Evolutionary conservation across 768 basidiomycete genomes (phyloP), one percentile per base, ranked within the genome.

Genomic region (Rhizopogon salebrosus): DNA sequence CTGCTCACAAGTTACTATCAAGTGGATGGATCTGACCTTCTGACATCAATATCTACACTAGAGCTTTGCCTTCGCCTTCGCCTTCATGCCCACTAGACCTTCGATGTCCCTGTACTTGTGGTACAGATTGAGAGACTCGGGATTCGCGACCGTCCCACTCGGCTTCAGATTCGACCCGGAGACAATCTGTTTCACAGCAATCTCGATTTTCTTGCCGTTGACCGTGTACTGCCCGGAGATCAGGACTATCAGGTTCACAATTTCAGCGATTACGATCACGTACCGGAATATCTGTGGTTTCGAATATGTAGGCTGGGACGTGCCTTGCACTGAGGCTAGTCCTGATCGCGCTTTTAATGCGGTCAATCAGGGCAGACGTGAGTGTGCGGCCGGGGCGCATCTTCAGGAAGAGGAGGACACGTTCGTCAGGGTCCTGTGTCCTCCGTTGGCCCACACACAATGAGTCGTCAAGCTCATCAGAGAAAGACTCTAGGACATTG

Each of bases 141-240:
- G 86, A 60, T 88, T 88, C 7, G 84, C 83, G 18, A 89, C 85
- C 2, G 86, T 88, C 20, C 86, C 86, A 56, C 85, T 89, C 3
- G 86, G 85, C 58, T 80, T 74, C 38, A 87, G 56, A 53, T 79
- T 73, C 10, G 73, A 71, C 1, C 85, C 86, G 16, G 84, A 87
- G 38, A 88, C 75, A 52, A 89, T 85, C 60, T 87, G 85, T 65
- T 88, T 89, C 46, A 88, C 83, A 2, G 84, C 85, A 26, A 89
- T 87, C 67, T 88, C 87, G 39, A 88, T 86, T 62, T 87, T 88
- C 74, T 88, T 89, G 9, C 81, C 81, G 45, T 87, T 88, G 8
- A 87, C 81, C 0, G 85, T 89, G 57, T 87, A 87, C 87, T 88
- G 52, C 39, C 37, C 3, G 26, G 37, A 26, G 13, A 24, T 39